Evolutionary conservation across 306 rosid species (phyloP).

Genomic region (Cicer chorassanicum): DNA sequence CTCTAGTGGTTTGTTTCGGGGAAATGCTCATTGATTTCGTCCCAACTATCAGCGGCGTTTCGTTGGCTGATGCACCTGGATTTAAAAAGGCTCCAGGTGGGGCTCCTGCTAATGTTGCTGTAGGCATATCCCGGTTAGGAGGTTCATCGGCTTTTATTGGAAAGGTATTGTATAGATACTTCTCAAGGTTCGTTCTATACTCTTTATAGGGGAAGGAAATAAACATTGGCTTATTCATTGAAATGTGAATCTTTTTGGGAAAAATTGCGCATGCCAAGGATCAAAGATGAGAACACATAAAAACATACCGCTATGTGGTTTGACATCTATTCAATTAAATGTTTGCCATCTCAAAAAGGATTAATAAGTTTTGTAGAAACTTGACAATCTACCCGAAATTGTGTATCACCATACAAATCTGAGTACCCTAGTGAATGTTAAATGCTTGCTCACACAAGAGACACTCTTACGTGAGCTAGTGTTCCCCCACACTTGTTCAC

Average conservation of each 20-base stretch:
- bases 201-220: constrained; percentile 6
- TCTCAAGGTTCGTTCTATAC: constrained; percentile 32
- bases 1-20: constrained; percentile 91
- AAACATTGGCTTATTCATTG: neutral
- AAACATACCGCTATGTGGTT: neutral
- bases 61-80: constrained; percentile 92
- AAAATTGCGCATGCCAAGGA: neutral
- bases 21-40: constrained; percentile 98
- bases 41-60: constrained; percentile 77
- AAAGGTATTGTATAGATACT: constrained; percentile 63
- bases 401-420: neutral
- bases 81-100: constrained; percentile 98
- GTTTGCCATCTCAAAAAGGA: neutral
- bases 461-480: neutral
- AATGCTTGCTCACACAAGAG: neutral
- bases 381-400: neutral
- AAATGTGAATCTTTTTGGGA: neutral
- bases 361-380: neutral
- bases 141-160: constrained; percentile 96
- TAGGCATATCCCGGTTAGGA: constrained; percentile 90
- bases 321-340: neutral
- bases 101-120: constrained; percentile 99
- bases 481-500: neutral
- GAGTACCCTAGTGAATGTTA: neutral
- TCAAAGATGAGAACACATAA: neutral